Evolutionary conservation across 495 filamentous ascomycete species (phyloP).

Genomic region (Aspergillus biplanus): DNA sequence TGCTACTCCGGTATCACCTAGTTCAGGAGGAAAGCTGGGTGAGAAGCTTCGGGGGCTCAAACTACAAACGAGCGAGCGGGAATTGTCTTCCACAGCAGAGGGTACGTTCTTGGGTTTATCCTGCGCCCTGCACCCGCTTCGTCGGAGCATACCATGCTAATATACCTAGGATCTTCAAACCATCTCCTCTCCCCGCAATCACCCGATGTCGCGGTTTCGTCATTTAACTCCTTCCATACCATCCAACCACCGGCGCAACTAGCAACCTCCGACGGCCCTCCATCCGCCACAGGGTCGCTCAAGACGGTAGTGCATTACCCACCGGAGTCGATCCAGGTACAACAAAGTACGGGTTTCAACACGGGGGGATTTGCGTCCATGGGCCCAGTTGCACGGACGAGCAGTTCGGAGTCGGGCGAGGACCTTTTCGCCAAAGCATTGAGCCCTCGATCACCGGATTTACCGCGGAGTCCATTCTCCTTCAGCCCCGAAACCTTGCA

Average conservation of each 20-base stretch:
- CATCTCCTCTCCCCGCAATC: constrained; percentile 63
- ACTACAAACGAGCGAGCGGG: constrained; percentile 69
- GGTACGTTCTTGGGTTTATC: constrained; percentile 38
- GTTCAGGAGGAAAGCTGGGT: constrained; percentile 62
- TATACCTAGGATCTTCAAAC: constrained; percentile 6
- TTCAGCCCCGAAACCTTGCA: constrained; percentile 39
- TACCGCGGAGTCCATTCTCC: constrained; percentile 73
- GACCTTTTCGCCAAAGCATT: constrained; percentile 81
- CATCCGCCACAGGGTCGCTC: constrained; percentile 24
- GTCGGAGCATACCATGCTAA: constrained; percentile 9
- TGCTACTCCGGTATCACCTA: constrained; percentile 61
- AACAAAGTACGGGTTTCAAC: constrained; percentile 40
- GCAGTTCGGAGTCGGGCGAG: constrained; percentile 60
- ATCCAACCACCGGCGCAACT: neutral
- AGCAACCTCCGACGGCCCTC: constrained; percentile 27
- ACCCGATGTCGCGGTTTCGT: constrained; percentile 67
- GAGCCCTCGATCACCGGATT: constrained; percentile 78
- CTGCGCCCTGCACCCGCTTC: neutral
- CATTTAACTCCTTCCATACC: constrained; percentile 60
- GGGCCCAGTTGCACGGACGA: constrained; percentile 28
- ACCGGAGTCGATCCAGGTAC: constrained; percentile 44
- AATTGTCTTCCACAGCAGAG: constrained; percentile 51
- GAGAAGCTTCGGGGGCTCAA: constrained; percentile 79
- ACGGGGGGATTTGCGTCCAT: constrained; percentile 44
- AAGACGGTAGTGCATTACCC: constrained; percentile 45